Base-by-base conservation (phyloP, 1,139 yeast genomes). In the Yamadazyma aaseri region DNA sequence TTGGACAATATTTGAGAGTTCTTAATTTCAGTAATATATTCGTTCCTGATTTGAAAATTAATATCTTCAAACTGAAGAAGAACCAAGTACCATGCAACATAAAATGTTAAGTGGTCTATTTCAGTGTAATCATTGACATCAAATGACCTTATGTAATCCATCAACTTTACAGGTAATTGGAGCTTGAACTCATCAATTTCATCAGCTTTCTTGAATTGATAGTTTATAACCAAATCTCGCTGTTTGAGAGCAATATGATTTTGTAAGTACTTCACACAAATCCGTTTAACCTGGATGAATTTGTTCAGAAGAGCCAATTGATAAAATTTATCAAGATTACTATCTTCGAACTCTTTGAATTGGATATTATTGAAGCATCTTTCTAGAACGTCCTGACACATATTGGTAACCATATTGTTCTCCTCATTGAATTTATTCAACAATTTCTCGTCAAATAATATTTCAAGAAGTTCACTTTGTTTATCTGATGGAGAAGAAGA, bases 51-150 rank as follows among this genome's bases (percentile, higher is more conserved):
- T 27, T 77, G 74, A 45, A 77, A 76, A 1, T 94, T 78, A 5
- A 85, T 74, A 39, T 80, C 79, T 35, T 75, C 72, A 51, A 89
- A 85, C 52, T 79, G 80, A 20, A 63, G 64, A 44, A 85, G 71
- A 0, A 85, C 56, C 36, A 86, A 58, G 37, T 63, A 62, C 95
- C 96, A 89, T 28, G 79, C 80, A 29, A 86, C 50, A 50, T 76
- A 85, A 26, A 60, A 64, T 28, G 71, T 54, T n/a, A 55, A 55
- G 2, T 27, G 11, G 17, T 29, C 28, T 11, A 60, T 58, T 27
- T 65, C 73, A 31, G 74, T 32, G 64, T 49, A 18, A 17, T 27
- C 20, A 25, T 34, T 24, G n/a, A 40, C 49, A 6, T 17, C 3
- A n/a, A 15, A 12, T 3, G 14, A 6, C 6, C 17, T 13, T 3